Evolutionary conservation across 2,329 filamentous ascomycete genomes (phyloP).

Genomic region (Arthrocladium fulminans): DNA sequence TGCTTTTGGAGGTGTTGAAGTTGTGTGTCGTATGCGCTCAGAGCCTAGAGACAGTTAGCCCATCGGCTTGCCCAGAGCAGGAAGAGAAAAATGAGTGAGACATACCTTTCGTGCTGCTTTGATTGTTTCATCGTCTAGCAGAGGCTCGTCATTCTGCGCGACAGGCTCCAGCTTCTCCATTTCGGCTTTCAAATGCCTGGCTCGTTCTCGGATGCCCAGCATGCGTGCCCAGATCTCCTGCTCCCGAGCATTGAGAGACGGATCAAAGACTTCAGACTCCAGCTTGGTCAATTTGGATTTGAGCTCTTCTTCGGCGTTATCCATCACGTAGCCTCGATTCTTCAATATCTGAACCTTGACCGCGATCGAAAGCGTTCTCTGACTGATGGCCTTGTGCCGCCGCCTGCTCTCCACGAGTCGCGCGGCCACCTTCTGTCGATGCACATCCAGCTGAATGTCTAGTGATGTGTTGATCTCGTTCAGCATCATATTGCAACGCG

Average conservation of each 20-base stretch:
- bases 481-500: slow-evolving; percentile 48
- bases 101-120: slow-evolving; percentile 53
- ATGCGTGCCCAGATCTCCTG: slow-evolving; percentile 62
- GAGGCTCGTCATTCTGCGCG: slow-evolving; percentile 35
- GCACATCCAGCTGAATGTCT: slow-evolving; percentile 49
- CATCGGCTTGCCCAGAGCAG: not conserved
- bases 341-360: slow-evolving; percentile 56
- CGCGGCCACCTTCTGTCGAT: slow-evolving; percentile 52
- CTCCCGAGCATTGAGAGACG: slow-evolving; percentile 49
- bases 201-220: slow-evolving; percentile 52
- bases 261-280: slow-evolving; percentile 52
- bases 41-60: slow-evolving; percentile 33
- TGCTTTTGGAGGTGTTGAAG: slow-evolving; percentile 53
- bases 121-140: slow-evolving; percentile 50
- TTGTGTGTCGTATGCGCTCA: slow-evolving; percentile 43
- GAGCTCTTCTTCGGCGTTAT: slow-evolving; percentile 53
- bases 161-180: slow-evolving; percentile 39
- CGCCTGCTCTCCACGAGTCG: slow-evolving; percentile 51
- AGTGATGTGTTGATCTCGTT: slow-evolving; percentile 58
- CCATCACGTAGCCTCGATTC: slow-evolving; percentile 57
- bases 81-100: not conserved
- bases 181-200: slow-evolving; percentile 50
- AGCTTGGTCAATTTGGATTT: slow-evolving; percentile 53
- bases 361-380: slow-evolving; percentile 52
- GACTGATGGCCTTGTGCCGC: slow-evolving; percentile 51